Percentiles rank a stretch among this genome's conserved stretches.
phyloP scores from a whole-genome alignment of 805 yeast species.

The Candida sithepensis region DNA sequence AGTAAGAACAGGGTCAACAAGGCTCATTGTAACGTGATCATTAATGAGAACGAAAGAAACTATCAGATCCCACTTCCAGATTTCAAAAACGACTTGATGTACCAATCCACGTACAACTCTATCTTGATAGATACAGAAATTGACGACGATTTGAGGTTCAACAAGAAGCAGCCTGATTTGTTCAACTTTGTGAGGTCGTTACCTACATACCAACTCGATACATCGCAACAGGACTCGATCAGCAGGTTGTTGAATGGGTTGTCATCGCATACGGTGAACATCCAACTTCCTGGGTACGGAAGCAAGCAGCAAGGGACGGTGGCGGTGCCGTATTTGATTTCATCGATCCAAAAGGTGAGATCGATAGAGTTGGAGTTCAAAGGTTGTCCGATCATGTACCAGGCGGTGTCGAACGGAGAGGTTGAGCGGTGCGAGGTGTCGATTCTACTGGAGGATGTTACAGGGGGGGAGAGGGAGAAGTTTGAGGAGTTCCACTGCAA shows the following conservation, averaged over 20 bases:
- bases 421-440: slow-evolving; percentile 24
- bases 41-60: slow-evolving; percentile 27
- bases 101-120: slow-evolving; percentile 29
- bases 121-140: slow-evolving; percentile 16
- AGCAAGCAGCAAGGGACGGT: neutral
- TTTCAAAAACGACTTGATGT: slow-evolving; percentile 26
- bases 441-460: slow-evolving; percentile 16
- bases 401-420: slow-evolving; percentile 25
- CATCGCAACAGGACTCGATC: slow-evolving; percentile 15
- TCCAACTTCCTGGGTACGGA: too few relatives aligned
- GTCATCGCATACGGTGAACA: slow-evolving; percentile 13
- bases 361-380: slow-evolving; percentile 28
- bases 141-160: slow-evolving; percentile 11
- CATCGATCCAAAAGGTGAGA: slow-evolving; percentile 21
- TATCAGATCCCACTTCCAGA: slow-evolving; percentile 25
- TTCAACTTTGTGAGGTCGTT: slow-evolving; percentile 20
- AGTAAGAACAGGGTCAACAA: slow-evolving; percentile 17
- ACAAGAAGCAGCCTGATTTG: slow-evolving; percentile 18
- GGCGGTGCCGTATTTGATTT: slow-evolving; percentile 19
- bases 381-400: slow-evolving; percentile 23
- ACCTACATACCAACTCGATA: slow-evolving; percentile 19
- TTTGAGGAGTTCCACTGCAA: slow-evolving; percentile 9
- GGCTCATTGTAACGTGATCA: slow-evolving; percentile 21
- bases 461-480: slow-evolving; percentile 7
- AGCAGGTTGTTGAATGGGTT: slow-evolving; percentile 14